These are phyloP conservation scores for Naganishia friedmannii DNA, from an alignment of 768 basidiomycete species.

Conservation along the genomic window DNA sequence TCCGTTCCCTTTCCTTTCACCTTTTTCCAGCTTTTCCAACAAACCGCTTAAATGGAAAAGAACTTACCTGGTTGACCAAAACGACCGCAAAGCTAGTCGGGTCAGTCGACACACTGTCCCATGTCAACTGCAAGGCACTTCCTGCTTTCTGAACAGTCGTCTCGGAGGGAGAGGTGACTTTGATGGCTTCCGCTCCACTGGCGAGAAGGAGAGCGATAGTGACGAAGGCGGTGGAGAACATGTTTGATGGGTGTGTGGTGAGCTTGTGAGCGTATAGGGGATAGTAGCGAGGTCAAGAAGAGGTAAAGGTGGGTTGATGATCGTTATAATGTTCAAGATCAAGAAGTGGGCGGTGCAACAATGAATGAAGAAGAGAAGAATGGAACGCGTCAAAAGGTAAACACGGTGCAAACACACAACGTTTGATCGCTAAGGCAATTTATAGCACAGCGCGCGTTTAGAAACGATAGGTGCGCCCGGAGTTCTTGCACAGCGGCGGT, in stretches of 20 bases:
- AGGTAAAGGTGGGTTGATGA: too few species aligned
- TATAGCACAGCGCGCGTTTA: too few species aligned
- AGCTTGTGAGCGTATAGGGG: neutral
- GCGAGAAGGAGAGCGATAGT: conserved; percentile 16
- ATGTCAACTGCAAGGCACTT: conserved; percentile 9
- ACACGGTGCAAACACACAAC: too few species aligned
- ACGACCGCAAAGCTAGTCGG: conserved; percentile 23
- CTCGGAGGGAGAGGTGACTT: conserved; percentile 33
- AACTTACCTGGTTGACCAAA: conserved; percentile 30
- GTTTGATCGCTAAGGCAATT: too few species aligned
- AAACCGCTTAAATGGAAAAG: neutral
- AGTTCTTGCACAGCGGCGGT: too few species aligned
- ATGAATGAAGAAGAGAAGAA: too few species aligned
- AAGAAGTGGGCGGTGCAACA: too few species aligned
- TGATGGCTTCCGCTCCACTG: conserved; percentile 28
- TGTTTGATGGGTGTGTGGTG: neutral
- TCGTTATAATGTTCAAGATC: too few species aligned
- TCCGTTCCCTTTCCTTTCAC: too few species aligned
- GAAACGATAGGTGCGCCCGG: too few species aligned
- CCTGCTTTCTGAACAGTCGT: conserved; percentile 1
- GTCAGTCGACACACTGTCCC: conserved; percentile 23
- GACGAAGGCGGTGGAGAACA: conserved; percentile 25
- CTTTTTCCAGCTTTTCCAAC: neutral
- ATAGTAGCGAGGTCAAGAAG: too few species aligned
- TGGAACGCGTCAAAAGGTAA: too few species aligned